These are phyloP conservation scores for Hirsutella rhossiliensis DNA, from an alignment of 2,329 filamentous ascomycete species.

Conservation along the genomic window DNA sequence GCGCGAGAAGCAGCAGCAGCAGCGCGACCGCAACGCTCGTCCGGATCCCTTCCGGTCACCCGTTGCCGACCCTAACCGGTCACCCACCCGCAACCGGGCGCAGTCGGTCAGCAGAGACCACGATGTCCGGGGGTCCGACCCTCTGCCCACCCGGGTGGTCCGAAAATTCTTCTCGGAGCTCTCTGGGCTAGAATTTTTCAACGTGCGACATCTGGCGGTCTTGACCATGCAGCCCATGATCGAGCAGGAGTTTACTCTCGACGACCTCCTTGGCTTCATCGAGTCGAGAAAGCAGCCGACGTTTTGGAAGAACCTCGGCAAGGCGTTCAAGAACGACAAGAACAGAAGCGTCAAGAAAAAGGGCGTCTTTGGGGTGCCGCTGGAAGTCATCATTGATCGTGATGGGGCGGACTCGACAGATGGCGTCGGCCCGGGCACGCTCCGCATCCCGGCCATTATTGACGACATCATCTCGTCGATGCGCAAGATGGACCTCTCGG, in stretches of 20 bases:
- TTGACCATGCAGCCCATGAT: slow-evolving; percentile 89
- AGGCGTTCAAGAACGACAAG: slow-evolving; percentile 84
- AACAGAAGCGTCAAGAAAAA: slow-evolving; percentile 75
- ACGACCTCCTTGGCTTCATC: slow-evolving; percentile 84
- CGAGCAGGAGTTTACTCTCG: slow-evolving; percentile 81
- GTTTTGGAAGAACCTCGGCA: slow-evolving; percentile 97
- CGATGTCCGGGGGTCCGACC: slow-evolving; percentile 38
- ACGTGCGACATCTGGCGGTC: slow-evolving; percentile 88
- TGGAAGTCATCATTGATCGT: slow-evolving; percentile 82
- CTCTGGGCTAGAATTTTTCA: slow-evolving; percentile 92
- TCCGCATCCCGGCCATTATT: slow-evolving; percentile 87
- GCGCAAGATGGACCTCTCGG: slow-evolving; percentile 97
- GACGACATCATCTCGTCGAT: slow-evolving; percentile 90
- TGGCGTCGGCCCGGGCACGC: slow-evolving; percentile 80
- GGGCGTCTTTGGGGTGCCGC: slow-evolving; percentile 79
- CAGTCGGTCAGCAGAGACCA: slow-evolving; percentile 40
- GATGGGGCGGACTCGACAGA: slow-evolving; percentile 97
- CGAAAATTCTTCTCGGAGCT: slow-evolving; percentile 94
- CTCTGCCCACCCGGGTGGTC: slow-evolving; percentile 38
- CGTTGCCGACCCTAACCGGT: slow-evolving; percentile 25
- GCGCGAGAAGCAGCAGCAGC: slow-evolving; percentile 76
- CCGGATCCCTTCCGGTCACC: slow-evolving; percentile 56
- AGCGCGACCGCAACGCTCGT: slow-evolving; percentile 37
- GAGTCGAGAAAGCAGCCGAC: slow-evolving; percentile 81
- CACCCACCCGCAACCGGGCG: slow-evolving; percentile 56